Evolutionary conservation across 1,284 basidiomycete genomes (phyloP).

Genomic region (Apiotrichum domesticum): DNA sequence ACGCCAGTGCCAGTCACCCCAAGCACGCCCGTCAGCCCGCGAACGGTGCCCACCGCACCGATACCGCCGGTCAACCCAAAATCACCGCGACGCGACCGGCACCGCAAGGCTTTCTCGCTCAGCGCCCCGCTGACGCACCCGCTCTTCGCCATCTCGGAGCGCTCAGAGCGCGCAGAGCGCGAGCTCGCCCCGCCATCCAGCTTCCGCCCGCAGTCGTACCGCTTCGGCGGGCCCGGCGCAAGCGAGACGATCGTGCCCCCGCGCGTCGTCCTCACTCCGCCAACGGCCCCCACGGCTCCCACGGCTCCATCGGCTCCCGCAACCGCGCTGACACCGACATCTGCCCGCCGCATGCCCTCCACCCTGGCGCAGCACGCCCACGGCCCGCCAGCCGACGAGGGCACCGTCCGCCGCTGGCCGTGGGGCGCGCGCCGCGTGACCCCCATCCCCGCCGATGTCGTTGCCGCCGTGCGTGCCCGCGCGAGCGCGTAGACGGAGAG

Average conservation of each 20-base stretch:
- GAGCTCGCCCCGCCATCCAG: too few species aligned
- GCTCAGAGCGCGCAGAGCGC: not conserved
- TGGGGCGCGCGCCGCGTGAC: slow-evolving; percentile 4
- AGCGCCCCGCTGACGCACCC: not conserved
- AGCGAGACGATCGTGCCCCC: too few species aligned
- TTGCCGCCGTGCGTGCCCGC: not conserved
- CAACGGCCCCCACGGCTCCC: too few species aligned
- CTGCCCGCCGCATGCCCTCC: not conserved
- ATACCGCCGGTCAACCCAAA: too few species aligned
- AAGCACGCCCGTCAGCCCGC: not conserved
- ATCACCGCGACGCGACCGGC: too few species aligned
- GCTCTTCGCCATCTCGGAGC: slow-evolving; percentile 2
- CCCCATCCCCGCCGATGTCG: slow-evolving; percentile 1
- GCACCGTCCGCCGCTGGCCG: not conserved
- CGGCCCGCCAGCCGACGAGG: not conserved
- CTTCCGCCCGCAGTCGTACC: too few species aligned
- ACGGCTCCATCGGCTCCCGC: too few species aligned
- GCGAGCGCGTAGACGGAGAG: not conserved
- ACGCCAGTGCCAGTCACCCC: not conserved
- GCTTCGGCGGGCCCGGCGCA: too few species aligned
- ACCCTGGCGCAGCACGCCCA: not conserved
- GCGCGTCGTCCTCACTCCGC: too few species aligned
- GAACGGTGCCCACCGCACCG: too few species aligned
- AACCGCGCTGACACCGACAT: too few species aligned
- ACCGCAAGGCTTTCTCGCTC: not conserved